A percentile compares a stretch with the other conserved stretches of the same genome.
Evolutionary conservation across 805 yeast genomes (phyloP).

Genomic region (Lachancea kluyveri): DNA sequence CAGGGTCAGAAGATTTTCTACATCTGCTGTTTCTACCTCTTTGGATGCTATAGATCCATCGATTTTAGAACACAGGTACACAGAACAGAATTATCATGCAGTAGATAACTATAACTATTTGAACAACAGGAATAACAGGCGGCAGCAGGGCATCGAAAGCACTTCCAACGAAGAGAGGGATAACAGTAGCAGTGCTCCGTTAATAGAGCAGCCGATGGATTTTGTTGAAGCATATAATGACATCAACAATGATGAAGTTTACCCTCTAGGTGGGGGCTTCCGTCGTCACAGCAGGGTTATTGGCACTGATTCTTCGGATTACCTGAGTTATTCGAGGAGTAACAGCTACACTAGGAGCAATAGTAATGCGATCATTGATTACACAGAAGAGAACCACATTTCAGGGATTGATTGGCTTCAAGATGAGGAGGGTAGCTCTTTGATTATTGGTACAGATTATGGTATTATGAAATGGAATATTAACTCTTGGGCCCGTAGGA

Average conservation of each 20-base stretch:
- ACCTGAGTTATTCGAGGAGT: slow-evolving; percentile 2
- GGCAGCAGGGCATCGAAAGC: not conserved
- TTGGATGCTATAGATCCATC: slow-evolving; percentile 8
- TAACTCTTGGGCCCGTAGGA: slow-evolving; percentile 56
- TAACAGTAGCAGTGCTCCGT: not conserved
- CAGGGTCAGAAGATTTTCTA: slow-evolving; percentile 25
- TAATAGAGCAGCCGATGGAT: not conserved
- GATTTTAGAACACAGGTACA: slow-evolving; percentile 8
- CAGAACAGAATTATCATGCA: slow-evolving; percentile 10
- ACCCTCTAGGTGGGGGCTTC: not conserved
- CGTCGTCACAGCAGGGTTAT: slow-evolving; percentile 1
- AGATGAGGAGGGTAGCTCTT: slow-evolving; percentile 42
- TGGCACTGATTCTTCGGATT: not conserved
- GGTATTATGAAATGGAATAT: slow-evolving; percentile 69
- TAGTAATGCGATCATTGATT: slow-evolving; percentile 7
- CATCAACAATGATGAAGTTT: slow-evolving; percentile 5
- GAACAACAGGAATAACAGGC: too few species aligned
- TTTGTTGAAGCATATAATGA: slow-evolving; percentile 13
- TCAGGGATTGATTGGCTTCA: slow-evolving; percentile 58
- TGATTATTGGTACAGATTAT: slow-evolving; percentile 57
- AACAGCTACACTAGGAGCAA: not conserved
- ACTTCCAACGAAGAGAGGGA: not conserved
- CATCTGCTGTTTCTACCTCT: slow-evolving; percentile 6
- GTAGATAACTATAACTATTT: slow-evolving; percentile 15
- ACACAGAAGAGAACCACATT: slow-evolving; percentile 41